A percentile compares a stretch with the other conserved stretches of the same genome.
Evolutionary conservation across 2,329 filamentous ascomycete species (phyloP).

Genomic region (Xylaria sp.): DNA sequence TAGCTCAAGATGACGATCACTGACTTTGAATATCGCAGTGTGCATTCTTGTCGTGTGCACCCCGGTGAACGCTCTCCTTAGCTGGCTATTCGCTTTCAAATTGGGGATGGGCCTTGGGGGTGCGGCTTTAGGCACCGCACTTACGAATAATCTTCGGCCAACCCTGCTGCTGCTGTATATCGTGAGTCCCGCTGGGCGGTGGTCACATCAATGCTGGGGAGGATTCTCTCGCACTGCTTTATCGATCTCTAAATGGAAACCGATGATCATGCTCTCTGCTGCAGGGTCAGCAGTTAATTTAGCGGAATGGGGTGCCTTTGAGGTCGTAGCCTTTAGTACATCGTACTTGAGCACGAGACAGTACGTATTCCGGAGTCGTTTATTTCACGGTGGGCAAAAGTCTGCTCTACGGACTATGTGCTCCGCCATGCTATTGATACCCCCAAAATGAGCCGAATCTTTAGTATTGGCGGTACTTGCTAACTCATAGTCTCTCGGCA

Average conservation of each 20-base stretch:
- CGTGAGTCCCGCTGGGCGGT: constrained; percentile 53
- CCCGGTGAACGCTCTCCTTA: constrained; percentile 59
- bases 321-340: constrained; percentile 57
- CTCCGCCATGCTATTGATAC: no score
- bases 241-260: constrained; percentile 51
- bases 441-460: not conserved
- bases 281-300: constrained; percentile 54
- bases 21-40: constrained; percentile 41
- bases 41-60: constrained; percentile 58
- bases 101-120: constrained; percentile 60
- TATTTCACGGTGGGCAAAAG: not conserved
- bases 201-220: constrained; percentile 57
- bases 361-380: constrained; percentile 19
- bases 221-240: constrained; percentile 53
- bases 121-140: constrained; percentile 60
- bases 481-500: constrained; percentile 18
- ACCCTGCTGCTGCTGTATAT: constrained; percentile 59
- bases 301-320: constrained; percentile 56
- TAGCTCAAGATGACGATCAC: not conserved
- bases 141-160: constrained; percentile 61
- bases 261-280: constrained; percentile 53
- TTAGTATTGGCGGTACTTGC: not conserved
- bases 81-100: constrained; percentile 59
- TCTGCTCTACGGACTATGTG: not conserved
- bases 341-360: constrained; percentile 57